A percentile compares a stretch with the other conserved stretches of the same genome.
Evolutionary conservation across 352 stramenopile genomes (phyloP).

Genomic region (Globisporangium mamillatum): DNA sequence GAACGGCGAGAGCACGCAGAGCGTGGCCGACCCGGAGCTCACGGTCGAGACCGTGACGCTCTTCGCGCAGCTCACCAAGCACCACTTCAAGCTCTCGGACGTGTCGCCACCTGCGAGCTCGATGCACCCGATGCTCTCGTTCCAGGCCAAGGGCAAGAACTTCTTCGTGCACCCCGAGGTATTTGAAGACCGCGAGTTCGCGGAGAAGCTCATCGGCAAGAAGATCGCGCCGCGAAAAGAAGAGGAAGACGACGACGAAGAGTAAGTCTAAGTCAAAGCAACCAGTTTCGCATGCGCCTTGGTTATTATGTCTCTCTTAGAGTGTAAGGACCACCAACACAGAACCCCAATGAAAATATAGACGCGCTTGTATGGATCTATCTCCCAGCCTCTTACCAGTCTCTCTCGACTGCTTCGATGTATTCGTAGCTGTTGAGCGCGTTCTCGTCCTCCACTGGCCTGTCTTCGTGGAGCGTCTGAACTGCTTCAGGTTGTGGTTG

Average conservation of each 20-base stretch:
- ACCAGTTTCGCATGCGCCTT: not conserved
- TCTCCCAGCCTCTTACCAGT: slow-evolving; percentile 21
- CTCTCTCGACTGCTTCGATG: slow-evolving; percentile 65
- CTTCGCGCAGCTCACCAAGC: slow-evolving; percentile 51
- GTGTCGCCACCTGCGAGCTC: slow-evolving; percentile 45
- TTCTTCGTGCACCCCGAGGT: slow-evolving; percentile 84
- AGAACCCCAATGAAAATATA: slow-evolving; percentile 2
- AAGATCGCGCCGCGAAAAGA: slow-evolving; percentile 28
- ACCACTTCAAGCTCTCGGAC: slow-evolving; percentile 61
- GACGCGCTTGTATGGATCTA: slow-evolving; percentile 1
- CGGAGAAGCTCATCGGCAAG: slow-evolving; percentile 53
- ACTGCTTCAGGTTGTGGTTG: not conserved
- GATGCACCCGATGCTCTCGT: slow-evolving; percentile 86
- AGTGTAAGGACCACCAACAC: not conserved
- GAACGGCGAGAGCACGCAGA: slow-evolving; percentile 11
- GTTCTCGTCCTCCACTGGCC: slow-evolving; percentile 49
- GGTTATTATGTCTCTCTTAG: not conserved
- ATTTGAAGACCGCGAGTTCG: slow-evolving; percentile 53
- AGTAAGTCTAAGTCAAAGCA: not conserved
- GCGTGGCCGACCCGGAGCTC: slow-evolving; percentile 32
- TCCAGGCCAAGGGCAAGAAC: slow-evolving; percentile 58
- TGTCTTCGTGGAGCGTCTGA: slow-evolving; percentile 29
- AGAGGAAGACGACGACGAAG: slow-evolving; percentile 20
- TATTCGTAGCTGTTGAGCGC: slow-evolving; percentile 84
- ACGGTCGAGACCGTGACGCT: slow-evolving; percentile 74